A percentile compares a stretch with the other conserved stretches of the same genome.
Conservation (phyloP, 2,329 filamentous ascomycete genomes). For the Pseudocercospora fuligena region DNA sequence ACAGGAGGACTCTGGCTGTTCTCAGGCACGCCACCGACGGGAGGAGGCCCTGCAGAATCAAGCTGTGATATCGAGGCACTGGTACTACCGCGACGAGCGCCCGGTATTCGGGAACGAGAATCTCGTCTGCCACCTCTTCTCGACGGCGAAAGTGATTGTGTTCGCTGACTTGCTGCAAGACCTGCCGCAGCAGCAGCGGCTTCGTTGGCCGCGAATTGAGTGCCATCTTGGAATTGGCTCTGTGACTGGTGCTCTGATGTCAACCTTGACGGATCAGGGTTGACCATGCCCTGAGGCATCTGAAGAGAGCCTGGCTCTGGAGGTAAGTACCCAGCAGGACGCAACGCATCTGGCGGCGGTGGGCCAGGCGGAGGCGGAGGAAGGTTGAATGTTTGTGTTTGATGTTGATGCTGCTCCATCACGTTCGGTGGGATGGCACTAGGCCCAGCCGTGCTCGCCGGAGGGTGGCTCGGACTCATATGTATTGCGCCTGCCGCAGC, state of each 20-base stretch:
- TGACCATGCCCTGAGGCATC: slow-evolving; percentile 49
- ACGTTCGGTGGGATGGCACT: slow-evolving; percentile 15
- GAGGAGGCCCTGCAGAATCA: slow-evolving; percentile 27
- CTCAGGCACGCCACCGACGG: slow-evolving; percentile 35
- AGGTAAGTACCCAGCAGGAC: slow-evolving; percentile 30
- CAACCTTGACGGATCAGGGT: slow-evolving; percentile 42
- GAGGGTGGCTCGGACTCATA: slow-evolving; percentile 5
- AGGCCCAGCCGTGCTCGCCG: slow-evolving; percentile 20
- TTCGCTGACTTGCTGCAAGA: slow-evolving; percentile 32
- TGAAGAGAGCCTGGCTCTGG: slow-evolving; percentile 36
- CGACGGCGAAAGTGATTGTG: slow-evolving; percentile 37
- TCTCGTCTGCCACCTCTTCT: slow-evolving; percentile 19
- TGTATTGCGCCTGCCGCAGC: slow-evolving; percentile 37
- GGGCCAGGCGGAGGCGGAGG: slow-evolving; percentile 43
- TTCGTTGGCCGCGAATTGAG: slow-evolving; percentile 24
- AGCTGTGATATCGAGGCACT: slow-evolving; percentile 14
- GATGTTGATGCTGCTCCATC: slow-evolving; percentile 17
- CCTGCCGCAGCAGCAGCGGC: slow-evolving; percentile 29
- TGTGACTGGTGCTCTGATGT: slow-evolving; percentile 35
- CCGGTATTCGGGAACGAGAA: slow-evolving; percentile 23
- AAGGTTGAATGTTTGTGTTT: slow-evolving; percentile 24
- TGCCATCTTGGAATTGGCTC: slow-evolving; percentile 24
- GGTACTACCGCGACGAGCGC: slow-evolving; percentile 23
- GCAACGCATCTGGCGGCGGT: slow-evolving; percentile 34
- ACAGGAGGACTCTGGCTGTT: slow-evolving; percentile 58